Evolutionary conservation across 768 basidiomycete species (phyloP), one percentile per base, ranked within the genome.

Genomic region (Tylopilus plumbeoviolaceoides): DNA sequence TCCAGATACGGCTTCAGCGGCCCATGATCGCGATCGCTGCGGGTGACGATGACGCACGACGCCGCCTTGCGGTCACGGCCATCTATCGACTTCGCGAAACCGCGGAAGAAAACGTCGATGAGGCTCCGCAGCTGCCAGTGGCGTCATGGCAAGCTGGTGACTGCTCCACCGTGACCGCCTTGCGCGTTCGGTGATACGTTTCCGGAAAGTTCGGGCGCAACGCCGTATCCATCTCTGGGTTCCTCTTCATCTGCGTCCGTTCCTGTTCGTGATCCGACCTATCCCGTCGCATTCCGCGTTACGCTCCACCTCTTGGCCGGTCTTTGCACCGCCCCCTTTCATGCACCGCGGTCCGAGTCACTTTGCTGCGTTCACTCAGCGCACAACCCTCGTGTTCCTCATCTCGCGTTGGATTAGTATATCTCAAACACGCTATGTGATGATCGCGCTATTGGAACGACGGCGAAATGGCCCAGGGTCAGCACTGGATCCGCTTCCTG

Each of bases 191-290:
- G 33, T 35, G 44, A 45, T 41, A 46, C 35, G 15, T 21, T 50
- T 38, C 60, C 54, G 53, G 40, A 51, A 36, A 27, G 21, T 14
- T 44, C 58, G 50, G 64, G 61, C 54, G 59, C 18, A 65, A 60
- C 23, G 59, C 55, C 3, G 56, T 20, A 31, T 21, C 4, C 47
- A 43, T 36, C 33, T 35, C 33, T 35, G 33, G 33, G 8, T 23
- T 23, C 23, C 30, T 30, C 8, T 11, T 7, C 30, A 30, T 30
- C 30, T 30, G 30, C 30, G 8, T 30, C 30, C 30, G 30, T 30
- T 30, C n/a, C 36, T 35, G 35, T 36, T 42, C 35, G 33, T 61
- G 63, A 63, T 66, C 64, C 64, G 63, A 48, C 50, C 7, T 7
- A 18, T 61, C 41, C 58, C 61, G 63, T 50, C 14, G 7, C 33